Conservation (phyloP, 1,284 basidiomycete genomes). For the Ustanciosporium gigantosporum region DNA sequence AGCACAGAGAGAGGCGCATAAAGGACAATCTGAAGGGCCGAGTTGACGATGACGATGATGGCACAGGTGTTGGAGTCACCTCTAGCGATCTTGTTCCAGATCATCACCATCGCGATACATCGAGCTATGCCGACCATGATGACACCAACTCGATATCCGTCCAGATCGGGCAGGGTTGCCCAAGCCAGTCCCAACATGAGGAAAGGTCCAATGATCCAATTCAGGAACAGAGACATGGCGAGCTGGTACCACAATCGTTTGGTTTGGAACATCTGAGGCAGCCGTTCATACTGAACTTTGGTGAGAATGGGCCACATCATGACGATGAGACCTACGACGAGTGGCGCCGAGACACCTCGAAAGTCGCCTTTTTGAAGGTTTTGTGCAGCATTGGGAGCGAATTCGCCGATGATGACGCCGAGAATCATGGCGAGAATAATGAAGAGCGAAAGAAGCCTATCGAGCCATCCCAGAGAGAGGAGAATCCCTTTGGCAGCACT, state of each 20-base stretch:
- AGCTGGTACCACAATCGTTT: slow-evolving; percentile 73
- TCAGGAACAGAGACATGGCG: slow-evolving; percentile 72
- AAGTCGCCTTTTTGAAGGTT: slow-evolving; percentile 56
- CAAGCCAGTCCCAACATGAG: slow-evolving; percentile 82
- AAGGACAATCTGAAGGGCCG: slow-evolving; percentile 72
- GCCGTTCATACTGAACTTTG: slow-evolving; percentile 74
- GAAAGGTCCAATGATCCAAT: slow-evolving; percentile 78
- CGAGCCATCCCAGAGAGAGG: slow-evolving; percentile 65
- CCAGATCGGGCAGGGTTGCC: slow-evolving; percentile 76
- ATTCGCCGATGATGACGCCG: slow-evolving; percentile 74
- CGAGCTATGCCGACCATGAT: slow-evolving; percentile 69
- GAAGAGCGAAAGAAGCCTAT: slow-evolving; percentile 73
- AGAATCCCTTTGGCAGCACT: slow-evolving; percentile 35
- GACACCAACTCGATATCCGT: slow-evolving; percentile 63
- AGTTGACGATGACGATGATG: slow-evolving; percentile 68
- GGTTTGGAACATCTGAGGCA: slow-evolving; percentile 69
- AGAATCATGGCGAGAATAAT: slow-evolving; percentile 78
- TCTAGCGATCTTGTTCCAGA: slow-evolving; percentile 72
- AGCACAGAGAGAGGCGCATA: slow-evolving; percentile 77
- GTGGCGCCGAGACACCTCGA: slow-evolving; percentile 57
- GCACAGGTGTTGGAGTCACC: slow-evolving; percentile 80
- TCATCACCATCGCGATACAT: slow-evolving; percentile 60
- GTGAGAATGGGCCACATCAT: slow-evolving; percentile 88
- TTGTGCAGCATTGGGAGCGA: slow-evolving; percentile 34
- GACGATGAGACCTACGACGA: slow-evolving; percentile 66